Percentiles rank a stretch among this genome's conserved stretches.
phyloP scores from a whole-genome alignment of 2,329 filamentous ascomycete species.

The Dothiorella sarmentorum region DNA sequence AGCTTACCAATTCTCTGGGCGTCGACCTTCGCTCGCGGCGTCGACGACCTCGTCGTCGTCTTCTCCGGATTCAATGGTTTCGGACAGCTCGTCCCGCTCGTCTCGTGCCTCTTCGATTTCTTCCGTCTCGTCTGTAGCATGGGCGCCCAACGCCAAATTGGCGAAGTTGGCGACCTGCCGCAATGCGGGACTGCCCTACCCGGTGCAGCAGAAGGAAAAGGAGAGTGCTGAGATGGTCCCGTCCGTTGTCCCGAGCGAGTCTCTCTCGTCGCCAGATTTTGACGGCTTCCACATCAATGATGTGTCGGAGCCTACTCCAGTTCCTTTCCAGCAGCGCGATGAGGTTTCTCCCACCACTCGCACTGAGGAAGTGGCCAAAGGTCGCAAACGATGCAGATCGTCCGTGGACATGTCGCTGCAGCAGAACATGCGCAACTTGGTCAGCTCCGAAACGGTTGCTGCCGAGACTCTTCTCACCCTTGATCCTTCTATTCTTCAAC shows the following conservation, averaged over 20 bases:
- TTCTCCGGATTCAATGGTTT: conserved; percentile 62
- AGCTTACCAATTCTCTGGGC: conserved; percentile 44
- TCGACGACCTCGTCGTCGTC: conserved; percentile 52
- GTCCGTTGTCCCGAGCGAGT: conserved; percentile 28
- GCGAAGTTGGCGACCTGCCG: conserved; percentile 53
- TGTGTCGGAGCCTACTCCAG: conserved; percentile 28
- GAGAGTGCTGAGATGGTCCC: conserved; percentile 31
- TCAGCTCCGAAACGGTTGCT: conserved; percentile 34
- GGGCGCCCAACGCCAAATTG: conserved; percentile 52
- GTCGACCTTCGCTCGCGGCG: conserved; percentile 48
- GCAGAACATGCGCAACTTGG: conserved; percentile 64
- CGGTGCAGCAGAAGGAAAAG: conserved; percentile 36
- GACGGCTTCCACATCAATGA: conserved; percentile 52
- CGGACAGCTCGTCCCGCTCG: conserved; percentile 54
- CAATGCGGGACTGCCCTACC: conserved; percentile 44
- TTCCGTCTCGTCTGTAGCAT: conserved; percentile 47
- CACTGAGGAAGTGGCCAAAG: conserved; percentile 27
- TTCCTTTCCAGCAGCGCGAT: conserved; percentile 16
- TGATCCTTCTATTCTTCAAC: conserved; percentile 20
- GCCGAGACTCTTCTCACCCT: conserved; percentile 13
- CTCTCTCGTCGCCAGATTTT: conserved; percentile 38
- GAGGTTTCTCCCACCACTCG: conserved; percentile 1
- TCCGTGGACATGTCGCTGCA: conserved; percentile 59
- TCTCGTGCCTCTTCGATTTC: conserved; percentile 55
- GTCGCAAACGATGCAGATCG: conserved; percentile 59